phyloP scores from a whole-genome alignment of 129 eudicot species.

The Flaveria robusta region DNA sequence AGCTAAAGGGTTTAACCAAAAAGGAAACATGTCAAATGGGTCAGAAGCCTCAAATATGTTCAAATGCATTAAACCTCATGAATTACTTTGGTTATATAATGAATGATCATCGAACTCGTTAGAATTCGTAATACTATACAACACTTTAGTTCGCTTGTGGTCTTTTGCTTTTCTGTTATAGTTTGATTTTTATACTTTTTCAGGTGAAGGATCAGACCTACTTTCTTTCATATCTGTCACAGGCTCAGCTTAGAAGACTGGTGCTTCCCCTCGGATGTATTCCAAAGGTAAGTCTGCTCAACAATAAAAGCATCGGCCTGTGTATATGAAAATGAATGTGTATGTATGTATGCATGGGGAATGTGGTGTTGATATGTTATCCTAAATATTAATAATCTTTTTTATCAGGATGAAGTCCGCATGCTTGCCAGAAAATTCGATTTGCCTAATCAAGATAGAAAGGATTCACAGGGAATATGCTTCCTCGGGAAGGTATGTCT shows the following conservation, averaged over 20 bases:
- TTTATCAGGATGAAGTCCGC: slow-evolving; percentile 79
- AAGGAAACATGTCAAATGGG: not conserved
- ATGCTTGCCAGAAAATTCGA: slow-evolving; percentile 62
- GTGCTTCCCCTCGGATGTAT: slow-evolving; percentile 90
- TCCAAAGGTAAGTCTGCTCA: slow-evolving; percentile 59
- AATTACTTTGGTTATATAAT: not conserved
- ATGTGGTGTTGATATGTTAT: slow-evolving; percentile 3
- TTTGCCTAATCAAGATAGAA: slow-evolving; percentile 88
- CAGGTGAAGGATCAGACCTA: slow-evolving; percentile 97
- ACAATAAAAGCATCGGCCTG: not conserved
- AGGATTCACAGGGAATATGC: slow-evolving; percentile 99
- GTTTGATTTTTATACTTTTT: slow-evolving; percentile 6
- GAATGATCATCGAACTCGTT: not conserved
- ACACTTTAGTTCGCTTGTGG: not conserved
- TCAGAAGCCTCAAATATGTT: not conserved
- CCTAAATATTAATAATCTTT: slow-evolving; percentile 12
- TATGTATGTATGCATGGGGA: not conserved
- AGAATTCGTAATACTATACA: not conserved
- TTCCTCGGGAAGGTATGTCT: slow-evolving; percentile 90
- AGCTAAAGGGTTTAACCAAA: not conserved
- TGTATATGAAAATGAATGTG: slow-evolving; percentile 6
- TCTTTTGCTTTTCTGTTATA: not conserved
- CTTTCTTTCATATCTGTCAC: slow-evolving; percentile 93
- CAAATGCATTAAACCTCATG: not conserved
- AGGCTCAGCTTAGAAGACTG: slow-evolving; percentile 79